These are phyloP conservation scores for Mycena chlorophos DNA, from an alignment of 768 basidiomycete genomes.

Conservation along the genomic window DNA sequence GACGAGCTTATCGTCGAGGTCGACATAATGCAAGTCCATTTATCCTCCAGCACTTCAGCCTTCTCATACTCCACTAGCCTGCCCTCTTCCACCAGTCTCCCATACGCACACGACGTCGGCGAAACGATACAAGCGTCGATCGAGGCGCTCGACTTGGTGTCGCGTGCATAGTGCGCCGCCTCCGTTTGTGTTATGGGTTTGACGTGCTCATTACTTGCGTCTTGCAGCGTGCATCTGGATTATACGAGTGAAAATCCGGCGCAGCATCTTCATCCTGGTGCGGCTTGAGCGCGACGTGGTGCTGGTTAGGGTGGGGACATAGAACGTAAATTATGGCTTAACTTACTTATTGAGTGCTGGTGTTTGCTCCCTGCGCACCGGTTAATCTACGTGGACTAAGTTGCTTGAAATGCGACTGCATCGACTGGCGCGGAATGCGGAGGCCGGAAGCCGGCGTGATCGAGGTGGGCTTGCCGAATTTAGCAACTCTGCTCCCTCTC, in stretches of 20 bases:
- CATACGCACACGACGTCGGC: conserved; percentile 19
- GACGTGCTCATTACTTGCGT: neutral
- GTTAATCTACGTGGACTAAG: neutral
- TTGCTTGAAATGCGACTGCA: neutral
- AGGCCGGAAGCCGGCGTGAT: neutral
- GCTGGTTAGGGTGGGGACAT: too few species aligned
- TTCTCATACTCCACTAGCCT: neutral
- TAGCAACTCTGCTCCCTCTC: neutral
- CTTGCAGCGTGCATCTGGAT: conserved; percentile 18
- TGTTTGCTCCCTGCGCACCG: neutral
- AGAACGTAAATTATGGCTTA: neutral
- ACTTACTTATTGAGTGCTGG: too few species aligned
- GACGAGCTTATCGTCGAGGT: conserved; percentile 23
- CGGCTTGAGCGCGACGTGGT: too few species aligned
- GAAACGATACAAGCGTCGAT: conserved; percentile 19
- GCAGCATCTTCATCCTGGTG: conserved; percentile 5
- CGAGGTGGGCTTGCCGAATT: neutral
- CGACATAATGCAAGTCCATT: conserved; percentile 12
- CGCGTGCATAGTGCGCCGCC: conserved; percentile 19
- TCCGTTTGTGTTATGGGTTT: neutral
- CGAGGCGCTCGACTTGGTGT: conserved; percentile 21
- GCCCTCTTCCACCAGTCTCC: conserved; percentile 13
- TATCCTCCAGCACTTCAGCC: too few species aligned
- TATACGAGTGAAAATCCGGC: conserved; percentile 17
- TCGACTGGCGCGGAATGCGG: too few species aligned